Conservation (phyloP, 2,329 filamentous ascomycete species). For the Chrysoporthe cubensis region DNA sequence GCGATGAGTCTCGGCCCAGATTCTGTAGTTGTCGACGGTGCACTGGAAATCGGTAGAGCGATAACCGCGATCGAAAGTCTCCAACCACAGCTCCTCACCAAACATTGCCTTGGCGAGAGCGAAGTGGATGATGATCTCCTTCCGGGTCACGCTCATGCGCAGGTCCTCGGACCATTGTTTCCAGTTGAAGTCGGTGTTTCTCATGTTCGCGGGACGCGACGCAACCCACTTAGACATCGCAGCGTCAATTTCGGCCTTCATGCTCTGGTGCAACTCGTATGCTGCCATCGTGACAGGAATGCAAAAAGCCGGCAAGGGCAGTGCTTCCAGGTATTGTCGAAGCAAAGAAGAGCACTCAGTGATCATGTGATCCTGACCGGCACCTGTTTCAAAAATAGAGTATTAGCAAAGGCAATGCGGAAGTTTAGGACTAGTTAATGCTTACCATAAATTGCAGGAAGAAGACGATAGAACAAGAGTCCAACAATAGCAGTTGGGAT, state of each 20-base stretch:
- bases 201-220: too few species aligned
- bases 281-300: neutral
- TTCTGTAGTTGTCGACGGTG: neutral
- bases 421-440: too few species aligned
- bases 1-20: conserved; percentile 6
- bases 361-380: conserved; percentile 24
- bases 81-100: conserved; percentile 16
- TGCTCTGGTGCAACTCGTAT: neutral
- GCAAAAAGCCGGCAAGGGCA: conserved; percentile 12
- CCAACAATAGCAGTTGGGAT: conserved; percentile 20
- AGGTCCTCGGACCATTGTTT: neutral
- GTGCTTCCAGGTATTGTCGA: conserved; percentile 20
- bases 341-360: conserved; percentile 11
- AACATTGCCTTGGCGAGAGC: conserved; percentile 18
- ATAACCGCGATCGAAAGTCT: conserved; percentile 18
- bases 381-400: neutral
- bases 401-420: neutral
- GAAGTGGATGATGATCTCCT: conserved; percentile 12
- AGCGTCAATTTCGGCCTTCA: neutral
- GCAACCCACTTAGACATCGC: neutral
- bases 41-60: conserved; percentile 12
- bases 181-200: too few species aligned
- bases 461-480: conserved; percentile 17
- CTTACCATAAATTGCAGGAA: conserved; percentile 22
- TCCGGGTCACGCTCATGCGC: neutral